Evolutionary conservation across 495 filamentous ascomycete genomes (phyloP), one percentile per base, ranked within the genome.

Genomic region (Tuber brumale): DNA sequence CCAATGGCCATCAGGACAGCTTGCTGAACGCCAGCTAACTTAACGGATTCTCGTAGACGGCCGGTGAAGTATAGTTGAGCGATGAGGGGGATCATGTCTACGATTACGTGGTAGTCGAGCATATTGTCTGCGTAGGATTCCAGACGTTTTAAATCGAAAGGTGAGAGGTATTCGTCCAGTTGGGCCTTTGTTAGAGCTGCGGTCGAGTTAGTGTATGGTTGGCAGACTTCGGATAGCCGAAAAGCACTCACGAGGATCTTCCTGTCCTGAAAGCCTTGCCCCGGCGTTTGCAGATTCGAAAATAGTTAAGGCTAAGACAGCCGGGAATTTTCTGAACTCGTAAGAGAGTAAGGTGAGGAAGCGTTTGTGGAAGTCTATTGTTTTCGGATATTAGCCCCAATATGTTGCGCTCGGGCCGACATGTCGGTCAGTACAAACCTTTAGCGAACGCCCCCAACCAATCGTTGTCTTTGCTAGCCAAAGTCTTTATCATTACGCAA

Each of bases 111-210:
- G 85, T 97, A 97, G 82, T 99, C 96, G 27, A 99, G 88, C 84
- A 97, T 91, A 83, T 97, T 97, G 85, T 95, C 96, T 18, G 95
- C 93, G 81, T 98, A 99, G 76, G 91, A 92, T 82, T 97, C 95
- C 43, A 98, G 87, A 44, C 96, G 90, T 85, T 97, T 97, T 76
- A 97, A 88, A 82, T 99, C 96, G 82, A 94, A 97, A 2, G 96
- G 94, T 19, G 93, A 94, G 83, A 98, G 89, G 1, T 89, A 82
- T 44, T 82, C 85, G 77, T 97, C 94, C 14, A 99, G 87, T 48
- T 92, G 89, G 14, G 82, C 72, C 83, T 96, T 97, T 1, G 85
- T 89, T 27, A 97, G 86, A 21, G 86, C 86, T 7, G 82, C 81
- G 1, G 87, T 84, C 45, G 87, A 82, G 76, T 88, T 85, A 10